Conservation (phyloP, 1,284 basidiomycete genomes). For the Laetiporus sulphureus region DNA sequence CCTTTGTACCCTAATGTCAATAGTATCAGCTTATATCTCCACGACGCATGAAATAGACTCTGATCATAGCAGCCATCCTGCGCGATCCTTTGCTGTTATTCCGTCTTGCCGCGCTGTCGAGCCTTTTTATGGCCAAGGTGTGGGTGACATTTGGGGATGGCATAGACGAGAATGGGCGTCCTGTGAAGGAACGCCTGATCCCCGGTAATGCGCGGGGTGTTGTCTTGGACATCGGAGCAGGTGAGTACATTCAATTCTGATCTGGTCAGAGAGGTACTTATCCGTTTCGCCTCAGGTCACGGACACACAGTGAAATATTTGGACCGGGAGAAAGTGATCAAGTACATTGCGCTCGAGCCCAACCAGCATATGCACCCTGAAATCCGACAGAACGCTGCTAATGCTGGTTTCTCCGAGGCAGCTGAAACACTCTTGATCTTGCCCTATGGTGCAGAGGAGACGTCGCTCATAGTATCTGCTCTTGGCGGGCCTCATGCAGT, state of each 20-base stretch:
- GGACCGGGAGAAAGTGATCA: slow-evolving; percentile 43
- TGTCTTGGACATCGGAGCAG: slow-evolving; percentile 68
- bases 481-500: slow-evolving; percentile 33
- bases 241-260: slow-evolving; percentile 26
- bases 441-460: slow-evolving; percentile 52
- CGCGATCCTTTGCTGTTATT: slow-evolving; percentile 39
- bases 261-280: not conserved
- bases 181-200: slow-evolving; percentile 44
- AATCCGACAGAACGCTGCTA: slow-evolving; percentile 40
- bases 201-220: slow-evolving; percentile 48
- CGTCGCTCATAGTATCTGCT: slow-evolving; percentile 35
- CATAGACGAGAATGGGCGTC: slow-evolving; percentile 36
- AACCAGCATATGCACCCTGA: slow-evolving; percentile 54
- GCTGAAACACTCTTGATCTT: slow-evolving; percentile 38
- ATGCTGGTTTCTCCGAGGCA: slow-evolving; percentile 46
- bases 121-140: slow-evolving; percentile 51
- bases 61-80: too few species aligned
- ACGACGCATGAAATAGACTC: too few species aligned
- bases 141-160: slow-evolving; percentile 49
- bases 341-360: slow-evolving; percentile 66
- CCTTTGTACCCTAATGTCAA: too few species aligned
- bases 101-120: slow-evolving; percentile 39
- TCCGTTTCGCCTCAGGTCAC: slow-evolving; percentile 36
- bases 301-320: slow-evolving; percentile 60
- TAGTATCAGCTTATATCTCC: too few species aligned